Base-by-base conservation (phyloP, 768 basidiomycete genomes). In the Dioszegia crocea region DNA sequence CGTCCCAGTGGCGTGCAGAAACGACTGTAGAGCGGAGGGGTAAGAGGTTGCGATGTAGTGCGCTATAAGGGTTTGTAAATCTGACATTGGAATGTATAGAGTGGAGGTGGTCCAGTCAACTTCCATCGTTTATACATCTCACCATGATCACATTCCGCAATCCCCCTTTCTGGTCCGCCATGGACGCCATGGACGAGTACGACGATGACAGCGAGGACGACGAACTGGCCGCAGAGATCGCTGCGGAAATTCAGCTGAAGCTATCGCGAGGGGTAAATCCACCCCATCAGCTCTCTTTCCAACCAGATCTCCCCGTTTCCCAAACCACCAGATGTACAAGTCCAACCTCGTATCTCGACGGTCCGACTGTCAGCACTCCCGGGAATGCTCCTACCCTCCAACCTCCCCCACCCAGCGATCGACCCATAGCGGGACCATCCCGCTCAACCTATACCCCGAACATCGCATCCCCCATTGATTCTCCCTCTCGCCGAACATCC, bases 41-140 rank as follows among this genome's bases (percentile, higher is more conserved):
- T 73, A 73, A 41, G 66, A 59, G 8, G 48, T 47, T 1, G 61
- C 57, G 9, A 73, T 65, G 55, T 73, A 73, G 29, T 70, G 66
- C 6, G 71, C 71, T n/a, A 73, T 64, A 14, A 73, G 65, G 14
- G n/a, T 4, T 14, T 23, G 50, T 31, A 24, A 11, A 43, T 43
- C 9, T 21, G 38, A 4, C 36, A 39, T 38, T 23, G n/a, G n/a
- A n/a, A n/a, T n/a, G n/a, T n/a, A 36, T 40, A 27, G 9, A 40
- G 51, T 53, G 51, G 39, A 41, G 51, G 51, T 40, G 11, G 39
- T 53, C 51, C 51, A 53, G 21, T 40, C 38, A 43, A 43, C n/a
- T 8, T 16, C n/a, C 8, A 9, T 43, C 40, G 21, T 21, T 43
- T 43, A 8, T 43, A 43, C 40, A 8, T 43, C 40, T 8, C 9